These are phyloP conservation scores for Cercophora samala DNA, from an alignment of 495 filamentous ascomycete genomes.

Conservation along the genomic window DNA sequence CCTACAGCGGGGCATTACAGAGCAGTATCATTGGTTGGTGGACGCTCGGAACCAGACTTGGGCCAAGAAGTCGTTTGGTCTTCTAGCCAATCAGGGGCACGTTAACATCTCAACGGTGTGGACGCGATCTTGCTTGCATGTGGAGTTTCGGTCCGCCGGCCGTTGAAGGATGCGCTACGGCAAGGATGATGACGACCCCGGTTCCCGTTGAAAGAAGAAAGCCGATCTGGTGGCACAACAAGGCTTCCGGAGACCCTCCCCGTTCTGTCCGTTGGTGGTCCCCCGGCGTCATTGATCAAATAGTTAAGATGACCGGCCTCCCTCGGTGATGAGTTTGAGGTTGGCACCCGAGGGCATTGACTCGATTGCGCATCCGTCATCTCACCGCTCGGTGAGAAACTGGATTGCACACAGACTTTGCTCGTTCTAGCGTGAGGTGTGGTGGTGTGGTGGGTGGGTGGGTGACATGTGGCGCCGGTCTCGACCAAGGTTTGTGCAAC, in stretches of 20 bases:
- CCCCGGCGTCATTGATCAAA: conserved; percentile 1
- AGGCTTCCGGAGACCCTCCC: conserved; percentile 13
- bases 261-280: conserved; percentile 5
- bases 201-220: conserved; percentile 11
- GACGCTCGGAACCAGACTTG: conserved; percentile 17
- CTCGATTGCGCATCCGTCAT: background rate
- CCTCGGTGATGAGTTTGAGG: conserved; percentile 4
- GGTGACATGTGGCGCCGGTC: conserved; percentile 5
- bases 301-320: background rate
- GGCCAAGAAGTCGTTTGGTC: conserved; percentile 9
- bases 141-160: conserved; percentile 42
- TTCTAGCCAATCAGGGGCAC: conserved; percentile 27
- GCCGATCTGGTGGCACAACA: conserved; percentile 32
- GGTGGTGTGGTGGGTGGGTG: conserved; percentile 11
- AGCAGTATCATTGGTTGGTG: conserved; percentile 23
- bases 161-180: conserved; percentile 28
- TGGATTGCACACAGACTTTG: conserved; percentile 12
- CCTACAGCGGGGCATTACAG: conserved; percentile 24
- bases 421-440: conserved; percentile 3
- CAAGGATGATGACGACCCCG: conserved; percentile 25
- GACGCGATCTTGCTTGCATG: conserved; percentile 35
- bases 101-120: conserved; percentile 24
- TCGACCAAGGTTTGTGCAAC: conserved; percentile 18
- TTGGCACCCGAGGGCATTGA: conserved; percentile 4
- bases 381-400: conserved; percentile 15